Evolutionary conservation across 208 protist genomes (phyloP), one percentile per base, ranked within the genome.

Genomic region (Trypanosoma vivax): DNA sequence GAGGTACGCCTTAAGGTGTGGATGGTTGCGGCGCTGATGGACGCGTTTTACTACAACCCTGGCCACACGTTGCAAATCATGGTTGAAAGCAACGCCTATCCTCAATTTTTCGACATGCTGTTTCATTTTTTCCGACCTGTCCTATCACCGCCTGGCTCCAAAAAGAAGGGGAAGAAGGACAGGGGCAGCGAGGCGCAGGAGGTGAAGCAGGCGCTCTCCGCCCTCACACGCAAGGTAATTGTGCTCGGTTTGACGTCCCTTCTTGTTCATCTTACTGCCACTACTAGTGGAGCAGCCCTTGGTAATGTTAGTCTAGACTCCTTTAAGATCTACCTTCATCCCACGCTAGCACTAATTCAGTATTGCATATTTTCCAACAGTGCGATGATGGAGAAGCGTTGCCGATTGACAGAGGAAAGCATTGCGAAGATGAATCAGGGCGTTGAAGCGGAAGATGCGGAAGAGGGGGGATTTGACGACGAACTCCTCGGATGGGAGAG

Each of bases 1-100:
- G 73, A 83, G 9, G 71, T 85, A 30, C 71, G 58, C 10, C 57
- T 89, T 19, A 79, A 81, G 48, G 60, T 94, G 16, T 91, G 83
- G 87, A 60, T 90, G 30, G 65, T 90, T 6, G 76, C 83, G 10
- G 83, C 80, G 4, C 24, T 91, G 29, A 79, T 94, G 79, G 87
- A 94, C 65, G 82, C 75, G 57, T 84, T 90, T 69, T 90, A 83
- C 62, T 94, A 88, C 71, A 52, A 94, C 60, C 77, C 87, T 0
- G 67, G 31, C 0, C 60, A 57, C n/a, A 88, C 79, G 21, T 59
- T 94, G 14, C n/a, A 62, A 9, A 65, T 80, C 11, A 46, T 94
- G 6, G 55, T 76, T 39, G 43, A 71, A 18, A 27, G 49, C 23
- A 72, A 71, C 35, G 87, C 82, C n/a, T 76, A 71, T 52, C 71